A percentile compares a stretch with the other conserved stretches of the same genome.
Conservation (phyloP, 1,284 basidiomycete genomes). For the Sporisorium scitamineum region DNA sequence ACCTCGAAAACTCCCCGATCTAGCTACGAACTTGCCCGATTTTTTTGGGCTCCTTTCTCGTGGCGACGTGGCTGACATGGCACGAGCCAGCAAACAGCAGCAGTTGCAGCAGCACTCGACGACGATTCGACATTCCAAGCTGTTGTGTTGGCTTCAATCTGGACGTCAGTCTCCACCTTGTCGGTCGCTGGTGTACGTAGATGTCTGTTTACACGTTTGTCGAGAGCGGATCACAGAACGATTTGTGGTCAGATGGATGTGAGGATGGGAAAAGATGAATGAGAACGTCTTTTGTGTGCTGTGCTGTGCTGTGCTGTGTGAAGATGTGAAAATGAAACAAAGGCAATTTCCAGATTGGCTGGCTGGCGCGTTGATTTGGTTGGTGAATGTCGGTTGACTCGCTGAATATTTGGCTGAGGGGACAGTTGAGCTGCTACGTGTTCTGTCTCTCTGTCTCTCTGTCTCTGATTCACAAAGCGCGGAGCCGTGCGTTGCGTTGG, state of each 20-base stretch:
- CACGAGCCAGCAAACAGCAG: slow-evolving; percentile 16
- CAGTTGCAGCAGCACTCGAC: not conserved
- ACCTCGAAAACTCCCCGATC: not conserved
- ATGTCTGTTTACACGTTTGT: not conserved
- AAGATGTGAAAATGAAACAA: not conserved
- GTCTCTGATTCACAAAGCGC: slow-evolving; percentile 6
- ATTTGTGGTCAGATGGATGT: no score
- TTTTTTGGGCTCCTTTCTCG: not conserved
- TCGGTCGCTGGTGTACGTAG: not conserved
- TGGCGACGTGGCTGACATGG: slow-evolving; percentile 1
- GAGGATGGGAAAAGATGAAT: not conserved
- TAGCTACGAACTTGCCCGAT: not conserved
- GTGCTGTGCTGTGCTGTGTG: not conserved
- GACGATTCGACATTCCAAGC: not conserved
- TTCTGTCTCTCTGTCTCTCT: slow-evolving; percentile 4
- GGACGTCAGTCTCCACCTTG: not conserved
- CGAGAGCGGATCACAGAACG: no score
- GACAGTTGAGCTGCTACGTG: slow-evolving; percentile 23
- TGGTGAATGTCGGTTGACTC: slow-evolving; percentile 1
- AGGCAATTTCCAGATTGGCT: not conserved
- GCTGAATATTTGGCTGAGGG: not conserved
- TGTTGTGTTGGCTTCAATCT: not conserved
- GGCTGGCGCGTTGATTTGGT: slow-evolving; percentile 6
- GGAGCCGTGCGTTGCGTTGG: slow-evolving; percentile 28
- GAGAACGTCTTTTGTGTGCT: not conserved